phyloP scores from a whole-genome alignment of 495 filamentous ascomycete species.

The Usnea hakonensis region DNA sequence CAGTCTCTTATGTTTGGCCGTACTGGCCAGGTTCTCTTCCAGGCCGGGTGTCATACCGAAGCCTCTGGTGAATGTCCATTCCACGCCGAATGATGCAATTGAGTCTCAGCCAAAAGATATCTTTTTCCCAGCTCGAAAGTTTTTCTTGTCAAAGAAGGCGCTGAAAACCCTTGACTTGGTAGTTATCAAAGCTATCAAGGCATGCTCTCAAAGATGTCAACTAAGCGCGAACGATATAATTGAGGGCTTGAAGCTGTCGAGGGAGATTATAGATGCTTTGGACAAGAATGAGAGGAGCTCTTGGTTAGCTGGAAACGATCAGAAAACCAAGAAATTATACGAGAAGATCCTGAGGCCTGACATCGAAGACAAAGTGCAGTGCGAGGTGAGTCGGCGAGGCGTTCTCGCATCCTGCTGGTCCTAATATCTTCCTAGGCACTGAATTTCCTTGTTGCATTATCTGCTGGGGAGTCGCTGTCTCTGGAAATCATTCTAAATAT shows the following conservation, averaged over 20 bases:
- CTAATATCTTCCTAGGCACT: constrained; percentile 28
- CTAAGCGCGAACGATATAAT: constrained; percentile 35
- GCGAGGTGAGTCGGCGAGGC: constrained; percentile 27
- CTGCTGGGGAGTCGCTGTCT: constrained; percentile 2
- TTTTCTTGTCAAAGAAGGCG: constrained; percentile 43
- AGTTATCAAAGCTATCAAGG: constrained; percentile 36
- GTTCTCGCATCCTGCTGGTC: not conserved
- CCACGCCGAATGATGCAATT: not conserved
- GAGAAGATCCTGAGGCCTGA: constrained; percentile 40
- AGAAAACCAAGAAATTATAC: constrained; percentile 44
- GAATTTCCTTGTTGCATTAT: constrained; percentile 28
- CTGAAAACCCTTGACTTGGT: constrained; percentile 50
- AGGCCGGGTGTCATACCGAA: constrained; percentile 7
- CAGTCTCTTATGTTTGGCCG: constrained; percentile 44
- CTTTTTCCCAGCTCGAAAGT: constrained; percentile 38
- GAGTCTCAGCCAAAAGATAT: constrained; percentile 17
- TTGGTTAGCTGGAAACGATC: constrained; percentile 40
- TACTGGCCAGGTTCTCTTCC: constrained; percentile 38
- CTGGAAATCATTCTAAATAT: constrained; percentile 7
- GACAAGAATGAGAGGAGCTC: constrained; percentile 32
- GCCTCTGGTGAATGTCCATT: not conserved
- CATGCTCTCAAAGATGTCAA: constrained; percentile 40
- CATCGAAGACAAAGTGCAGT: constrained; percentile 36
- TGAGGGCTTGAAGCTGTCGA: constrained; percentile 45
- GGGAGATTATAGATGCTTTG: constrained; percentile 40